phyloP scores from a whole-genome alignment of 1,284 basidiomycete species.

The Neonothopanus nambi region DNA sequence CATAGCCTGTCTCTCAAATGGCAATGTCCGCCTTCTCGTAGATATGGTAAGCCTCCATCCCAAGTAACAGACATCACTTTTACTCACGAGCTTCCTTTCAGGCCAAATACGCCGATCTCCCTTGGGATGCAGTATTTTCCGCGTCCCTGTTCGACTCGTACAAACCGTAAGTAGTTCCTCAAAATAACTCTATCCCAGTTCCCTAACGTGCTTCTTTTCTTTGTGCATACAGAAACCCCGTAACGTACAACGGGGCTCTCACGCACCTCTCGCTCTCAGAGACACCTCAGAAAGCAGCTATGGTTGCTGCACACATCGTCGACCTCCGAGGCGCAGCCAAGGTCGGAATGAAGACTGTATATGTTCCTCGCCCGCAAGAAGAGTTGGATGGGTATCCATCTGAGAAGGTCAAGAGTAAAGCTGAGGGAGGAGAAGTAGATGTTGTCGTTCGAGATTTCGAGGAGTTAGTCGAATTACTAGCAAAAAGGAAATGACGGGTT shows the following conservation, averaged over 20 bases:
- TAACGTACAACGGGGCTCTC: conserved; percentile 50
- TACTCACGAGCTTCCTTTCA: no score
- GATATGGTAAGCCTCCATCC: no score
- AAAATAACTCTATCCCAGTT: not conserved
- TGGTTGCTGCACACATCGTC: conserved; percentile 64
- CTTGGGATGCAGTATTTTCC: conserved; percentile 64
- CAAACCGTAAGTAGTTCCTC: conserved; percentile 65
- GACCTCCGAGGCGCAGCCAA: conserved; percentile 56
- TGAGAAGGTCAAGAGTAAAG: conserved; percentile 37
- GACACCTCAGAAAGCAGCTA: conserved; percentile 48
- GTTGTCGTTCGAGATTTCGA: conserved; percentile 42
- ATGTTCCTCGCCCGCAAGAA: conserved; percentile 41
- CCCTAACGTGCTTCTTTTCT: not conserved
- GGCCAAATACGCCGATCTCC: conserved; percentile 60
- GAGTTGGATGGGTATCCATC: no score
- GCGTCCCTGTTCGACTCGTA: conserved; percentile 57
- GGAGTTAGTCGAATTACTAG: conserved; percentile 36
- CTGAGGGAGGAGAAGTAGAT: conserved; percentile 52
- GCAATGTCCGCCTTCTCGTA: no score
- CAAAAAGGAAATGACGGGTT: not conserved
- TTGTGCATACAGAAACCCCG: conserved; percentile 43
- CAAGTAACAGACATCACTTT: no score
- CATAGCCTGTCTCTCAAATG: no score
- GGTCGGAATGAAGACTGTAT: conserved; percentile 57
- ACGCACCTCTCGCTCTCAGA: conserved; percentile 46